Percentiles rank a stretch among this genome's conserved stretches.
Conservation (phyloP, 1,284 basidiomycete species). For the Cryptococcus depauperatus region DNA sequence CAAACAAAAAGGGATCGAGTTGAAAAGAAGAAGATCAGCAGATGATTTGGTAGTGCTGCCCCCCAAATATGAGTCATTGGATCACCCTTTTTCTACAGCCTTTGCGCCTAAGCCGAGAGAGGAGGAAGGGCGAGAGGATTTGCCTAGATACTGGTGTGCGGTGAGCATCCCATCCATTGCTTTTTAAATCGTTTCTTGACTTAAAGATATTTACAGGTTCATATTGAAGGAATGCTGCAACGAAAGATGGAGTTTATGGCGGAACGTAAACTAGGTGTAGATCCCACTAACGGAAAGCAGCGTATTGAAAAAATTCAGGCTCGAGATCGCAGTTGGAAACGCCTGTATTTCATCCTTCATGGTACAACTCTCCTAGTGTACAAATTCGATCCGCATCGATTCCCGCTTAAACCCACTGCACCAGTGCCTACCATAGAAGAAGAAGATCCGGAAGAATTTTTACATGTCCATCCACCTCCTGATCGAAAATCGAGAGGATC, state of each 20-base stretch:
- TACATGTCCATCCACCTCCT: slow-evolving; percentile 43
- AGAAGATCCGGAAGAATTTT: slow-evolving; percentile 34
- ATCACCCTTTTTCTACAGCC: slow-evolving; percentile 36
- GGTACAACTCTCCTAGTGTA: slow-evolving; percentile 84
- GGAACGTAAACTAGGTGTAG: neutral
- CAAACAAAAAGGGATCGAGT: slow-evolving; percentile 6
- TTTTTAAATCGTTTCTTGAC: neutral
- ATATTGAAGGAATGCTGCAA: slow-evolving; percentile 75
- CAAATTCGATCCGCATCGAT: slow-evolving; percentile 52
- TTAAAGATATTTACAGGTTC: slow-evolving; percentile 49
- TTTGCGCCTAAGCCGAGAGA: slow-evolving; percentile 45
- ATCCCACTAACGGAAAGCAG: neutral
- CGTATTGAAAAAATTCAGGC: slow-evolving; percentile 70
- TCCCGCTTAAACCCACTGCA: slow-evolving; percentile 37
- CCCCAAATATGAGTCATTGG: slow-evolving; percentile 45
- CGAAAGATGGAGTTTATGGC: slow-evolving; percentile 86
- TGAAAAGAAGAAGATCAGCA: slow-evolving; percentile 45
- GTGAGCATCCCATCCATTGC: slow-evolving; percentile 21
- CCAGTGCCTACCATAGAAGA: slow-evolving; percentile 33
- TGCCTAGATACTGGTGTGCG: slow-evolving; percentile 77
- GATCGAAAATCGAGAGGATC: slow-evolving; percentile 37
- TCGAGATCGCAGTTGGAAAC: slow-evolving; percentile 82
- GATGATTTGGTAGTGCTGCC: slow-evolving; percentile 43
- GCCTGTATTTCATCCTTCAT: slow-evolving; percentile 81
- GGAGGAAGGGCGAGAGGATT: slow-evolving; percentile 70